A percentile compares a stretch with the other conserved stretches of the same genome.
These are phyloP conservation scores for Podospora pseudocomata DNA, from an alignment of 495 filamentous ascomycete species.

Conservation along the genomic window DNA sequence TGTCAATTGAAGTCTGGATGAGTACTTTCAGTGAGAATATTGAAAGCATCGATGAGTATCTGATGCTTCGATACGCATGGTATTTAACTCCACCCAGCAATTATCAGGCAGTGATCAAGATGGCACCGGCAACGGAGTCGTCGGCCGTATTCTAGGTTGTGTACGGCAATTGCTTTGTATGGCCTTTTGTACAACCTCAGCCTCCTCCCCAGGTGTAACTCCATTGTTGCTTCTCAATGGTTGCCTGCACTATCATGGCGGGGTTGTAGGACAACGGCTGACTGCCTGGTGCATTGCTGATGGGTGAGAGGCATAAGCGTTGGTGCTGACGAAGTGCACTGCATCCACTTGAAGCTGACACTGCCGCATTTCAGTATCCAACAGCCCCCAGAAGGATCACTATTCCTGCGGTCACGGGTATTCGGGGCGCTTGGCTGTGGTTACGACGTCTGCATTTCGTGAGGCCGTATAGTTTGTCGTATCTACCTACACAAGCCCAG, in stretches of 20 bases:
- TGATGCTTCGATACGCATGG: background rate
- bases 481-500: background rate
- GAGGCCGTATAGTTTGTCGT: background rate
- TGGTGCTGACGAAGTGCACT: background rate
- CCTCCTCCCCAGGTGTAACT: background rate
- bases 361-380: background rate
- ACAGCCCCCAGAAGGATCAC: background rate
- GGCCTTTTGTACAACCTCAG: background rate
- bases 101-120: background rate
- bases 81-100: background rate
- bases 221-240: background rate
- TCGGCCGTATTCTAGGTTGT: background rate
- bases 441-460: background rate
- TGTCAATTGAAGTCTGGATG: background rate
- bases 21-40: background rate
- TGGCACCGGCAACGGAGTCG: background rate
- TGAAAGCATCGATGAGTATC: background rate
- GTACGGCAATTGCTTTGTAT: background rate
- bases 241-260: background rate
- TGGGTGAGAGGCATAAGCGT: background rate
- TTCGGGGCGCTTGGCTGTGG: background rate
- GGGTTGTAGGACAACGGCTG: background rate
- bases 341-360: slow-evolving; percentile 2
- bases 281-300: background rate
- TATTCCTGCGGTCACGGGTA: background rate